These are phyloP conservation scores for Trichoderma asperelloides DNA, from an alignment of 495 filamentous ascomycete genomes.

Conservation along the genomic window DNA sequence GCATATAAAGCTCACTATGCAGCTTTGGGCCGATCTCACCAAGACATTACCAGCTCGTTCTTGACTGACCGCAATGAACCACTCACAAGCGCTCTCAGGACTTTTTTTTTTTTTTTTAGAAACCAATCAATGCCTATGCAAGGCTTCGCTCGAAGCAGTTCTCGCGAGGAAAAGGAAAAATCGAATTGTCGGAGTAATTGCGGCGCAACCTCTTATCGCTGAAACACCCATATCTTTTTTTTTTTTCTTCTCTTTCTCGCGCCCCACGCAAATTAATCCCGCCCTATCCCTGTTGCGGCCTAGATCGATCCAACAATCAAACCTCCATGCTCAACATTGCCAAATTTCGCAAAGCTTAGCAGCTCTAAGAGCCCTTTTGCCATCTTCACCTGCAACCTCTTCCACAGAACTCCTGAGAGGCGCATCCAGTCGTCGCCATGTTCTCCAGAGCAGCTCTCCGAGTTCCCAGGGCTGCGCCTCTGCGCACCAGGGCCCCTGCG, in stretches of 20 bases:
- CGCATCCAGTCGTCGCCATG: slow-evolving; percentile 5
- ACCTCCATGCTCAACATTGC: slow-evolving; percentile 9
- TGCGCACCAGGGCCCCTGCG: slow-evolving; percentile 4
- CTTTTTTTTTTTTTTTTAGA: too few relatives aligned
- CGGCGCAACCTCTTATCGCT: background rate
- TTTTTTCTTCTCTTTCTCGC: background rate
- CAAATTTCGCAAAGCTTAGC: slow-evolving; percentile 7
- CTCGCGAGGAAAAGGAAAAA: too few relatives aligned
- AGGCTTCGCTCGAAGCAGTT: too few relatives aligned
- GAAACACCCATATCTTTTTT: background rate
- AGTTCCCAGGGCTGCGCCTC: slow-evolving; percentile 1
- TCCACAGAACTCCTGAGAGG: slow-evolving; percentile 1
- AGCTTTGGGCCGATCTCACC: too few relatives aligned
- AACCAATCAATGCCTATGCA: too few relatives aligned
- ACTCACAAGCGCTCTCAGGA: too few relatives aligned
- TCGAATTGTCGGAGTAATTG: background rate
- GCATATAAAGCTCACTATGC: too few relatives aligned
- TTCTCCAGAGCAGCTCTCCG: slow-evolving; percentile 11
- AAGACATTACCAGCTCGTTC: too few relatives aligned
- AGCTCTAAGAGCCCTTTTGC: background rate
- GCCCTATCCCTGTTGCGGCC: background rate
- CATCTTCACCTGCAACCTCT: slow-evolving; percentile 6
- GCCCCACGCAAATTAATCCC: background rate
- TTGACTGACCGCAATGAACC: too few relatives aligned
- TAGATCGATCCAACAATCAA: slow-evolving; percentile 9